Evolutionary conservation across 129 eudicot species (phyloP), one percentile per base, ranked within the genome.

Genomic region (Oenanthe sinensis): DNA sequence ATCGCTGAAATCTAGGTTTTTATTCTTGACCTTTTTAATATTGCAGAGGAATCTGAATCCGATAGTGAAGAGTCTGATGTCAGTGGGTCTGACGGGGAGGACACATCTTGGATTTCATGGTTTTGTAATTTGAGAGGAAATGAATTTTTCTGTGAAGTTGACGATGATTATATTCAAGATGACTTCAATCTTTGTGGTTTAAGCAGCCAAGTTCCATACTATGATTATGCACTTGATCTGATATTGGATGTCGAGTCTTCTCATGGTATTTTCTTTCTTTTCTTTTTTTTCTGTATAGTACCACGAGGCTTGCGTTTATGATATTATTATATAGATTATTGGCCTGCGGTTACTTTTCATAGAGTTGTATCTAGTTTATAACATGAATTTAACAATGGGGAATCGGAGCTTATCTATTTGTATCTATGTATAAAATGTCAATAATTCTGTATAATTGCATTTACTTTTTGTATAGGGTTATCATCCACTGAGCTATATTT

Each of bases 71-170:
- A 89, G 76, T 91, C 97, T 76, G 92, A 91, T 82, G 94, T 87
- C 65, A 89, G 97, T 79, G 97, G 94, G 76, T 91, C 97, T 75
- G 94, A 89, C 44, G 97, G 90, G 81, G 97, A 91, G 39, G 97
- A 91, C 55, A 91, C 97, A 30, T 87, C 94, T 58, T 91, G 97
- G 97, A 90, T 91, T 76, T 89, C 97, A 80, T 91, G 97, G 97
- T 91, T 91, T 77, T 91, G 97, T 87, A 91, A 89, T 81, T 76
- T 91, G 84, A 77, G 97, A 58, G 94, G 97, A 82, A 91, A 91
- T 80, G 93, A 91, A 77, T 91, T 91, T 71, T 91, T 91, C 77
- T 89, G 97, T 69, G 93, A 91, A 83, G 97, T 91, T 79, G 97
- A 91, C 45, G 97, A 91, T 76, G 97, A 91, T 72, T 91, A 91